A percentile compares a stretch with the other conserved stretches of the same genome.
Conservation (phyloP, 805 yeast genomes). For the Yamadazyma ubonensis region DNA sequence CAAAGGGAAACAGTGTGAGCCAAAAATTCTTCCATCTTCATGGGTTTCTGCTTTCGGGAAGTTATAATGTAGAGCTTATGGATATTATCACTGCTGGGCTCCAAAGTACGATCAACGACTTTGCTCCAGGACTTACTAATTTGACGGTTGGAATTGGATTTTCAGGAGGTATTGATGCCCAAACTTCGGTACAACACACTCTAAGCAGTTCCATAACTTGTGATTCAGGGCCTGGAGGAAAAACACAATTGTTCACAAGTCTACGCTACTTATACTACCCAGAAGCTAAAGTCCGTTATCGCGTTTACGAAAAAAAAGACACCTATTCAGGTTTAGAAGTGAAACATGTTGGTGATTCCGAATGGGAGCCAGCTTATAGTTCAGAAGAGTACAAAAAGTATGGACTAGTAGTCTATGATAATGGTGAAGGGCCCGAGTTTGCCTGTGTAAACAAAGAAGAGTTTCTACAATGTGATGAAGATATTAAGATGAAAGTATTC, state of each 20-base stretch:
- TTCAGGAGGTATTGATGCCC: neutral
- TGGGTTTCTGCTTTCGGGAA: conserved; percentile 4
- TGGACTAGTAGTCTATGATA: conserved; percentile 15
- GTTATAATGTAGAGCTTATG: conserved; percentile 3
- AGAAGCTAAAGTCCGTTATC: conserved; percentile 13
- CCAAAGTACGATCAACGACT: conserved; percentile 1
- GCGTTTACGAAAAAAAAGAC: conserved; percentile 1
- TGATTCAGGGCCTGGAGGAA: conserved; percentile 8
- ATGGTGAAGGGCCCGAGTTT: conserved; percentile 13
- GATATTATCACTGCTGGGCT: conserved; percentile 6
- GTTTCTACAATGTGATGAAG: conserved; percentile 5
- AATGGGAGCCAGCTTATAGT: conserved; percentile 11
- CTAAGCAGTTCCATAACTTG: conserved; percentile 14
- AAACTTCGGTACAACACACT: neutral
- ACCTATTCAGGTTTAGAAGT: neutral
- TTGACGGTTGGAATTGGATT: conserved; percentile 3
- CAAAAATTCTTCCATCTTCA: conserved; percentile 5
- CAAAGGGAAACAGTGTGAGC: no score
- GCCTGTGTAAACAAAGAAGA: conserved; percentile 14
- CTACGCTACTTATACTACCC: conserved; percentile 12
- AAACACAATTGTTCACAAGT: conserved; percentile 14
- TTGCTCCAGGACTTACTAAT: conserved; percentile 6
- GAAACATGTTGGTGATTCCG: neutral
- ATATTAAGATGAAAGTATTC: neutral
- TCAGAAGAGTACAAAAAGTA: conserved; percentile 10